Base-by-base conservation (phyloP, 441 rosid species). In the Hura crepitans region DNA sequence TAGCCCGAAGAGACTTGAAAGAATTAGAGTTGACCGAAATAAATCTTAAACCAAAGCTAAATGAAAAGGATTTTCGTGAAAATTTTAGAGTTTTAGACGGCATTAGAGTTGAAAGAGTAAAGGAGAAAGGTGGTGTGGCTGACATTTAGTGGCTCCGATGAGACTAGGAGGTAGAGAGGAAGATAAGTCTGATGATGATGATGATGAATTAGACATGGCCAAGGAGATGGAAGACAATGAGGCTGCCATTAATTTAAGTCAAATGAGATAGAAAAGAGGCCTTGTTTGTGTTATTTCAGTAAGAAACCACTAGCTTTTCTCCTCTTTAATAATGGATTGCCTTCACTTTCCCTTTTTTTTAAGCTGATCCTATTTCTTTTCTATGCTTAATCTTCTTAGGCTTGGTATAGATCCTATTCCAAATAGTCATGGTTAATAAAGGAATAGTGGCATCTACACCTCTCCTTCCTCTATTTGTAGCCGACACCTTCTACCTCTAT, bases 181-280 rank as follows among this genome's bases (percentile, higher is more conserved):
- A n/a, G n/a, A n/a, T n/a, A n/a, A n/a, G n/a, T n/a, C n/a, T n/a
- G n/a, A n/a, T n/a, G n/a, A n/a, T n/a, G n/a, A n/a, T n/a, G n/a
- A n/a, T n/a, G n/a, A n/a, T 11, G 88, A 81, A 28, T 62, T 56
- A 31, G 85, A 79, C 4, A 85, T 77, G 62, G 77, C 67, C 1
- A 85, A 80, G 22, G 82, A 74, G 23, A 79, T 28, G 14, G 92
- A 83, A 35, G 92, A 82, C 66, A 96, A 84, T 15, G 91, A 84
- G 70, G 85, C 88, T 78, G 91, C 92, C 98, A 92, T 92, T 55
- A 5, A 43, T 42, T 8, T 27, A 27, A n/a, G 53, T 23, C 23
- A 18, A 54, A 65, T 12, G 7, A 61, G 62, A 42, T 66, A 33
- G 47, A 43, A 27, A 64, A 17, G 37, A 33, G 37, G 6, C 37